Percentiles rank a stretch among this genome's conserved stretches.
These are phyloP conservation scores for Tremella yokohamensis DNA, from an alignment of 768 basidiomycete genomes.

Conservation along the genomic window DNA sequence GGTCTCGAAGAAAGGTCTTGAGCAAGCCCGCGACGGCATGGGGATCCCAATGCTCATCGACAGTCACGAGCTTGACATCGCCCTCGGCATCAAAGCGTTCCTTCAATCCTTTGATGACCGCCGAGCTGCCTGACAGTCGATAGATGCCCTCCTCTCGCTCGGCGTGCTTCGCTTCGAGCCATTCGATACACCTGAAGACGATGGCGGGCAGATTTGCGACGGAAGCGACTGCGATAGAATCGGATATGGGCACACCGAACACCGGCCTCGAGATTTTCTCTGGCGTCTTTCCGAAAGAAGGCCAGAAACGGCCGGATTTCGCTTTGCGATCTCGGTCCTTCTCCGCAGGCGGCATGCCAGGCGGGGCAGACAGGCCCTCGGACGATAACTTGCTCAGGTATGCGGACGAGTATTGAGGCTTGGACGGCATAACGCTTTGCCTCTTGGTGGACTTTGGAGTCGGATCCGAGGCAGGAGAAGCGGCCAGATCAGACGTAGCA, in stretches of 20 bases:
- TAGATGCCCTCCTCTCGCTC: slow-evolving; percentile 98
- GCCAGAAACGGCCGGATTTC: slow-evolving; percentile 90
- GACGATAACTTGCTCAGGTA: slow-evolving; percentile 37
- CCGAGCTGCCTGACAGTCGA: slow-evolving; percentile 87
- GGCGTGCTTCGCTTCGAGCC: slow-evolving; percentile 87
- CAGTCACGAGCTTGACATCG: slow-evolving; percentile 82
- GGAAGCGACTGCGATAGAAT: slow-evolving; percentile 80
- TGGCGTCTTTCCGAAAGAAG: slow-evolving; percentile 63
- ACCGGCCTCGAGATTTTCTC: slow-evolving; percentile 59
- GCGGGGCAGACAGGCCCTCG: slow-evolving; percentile 30
- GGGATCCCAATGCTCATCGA: slow-evolving; percentile 93
- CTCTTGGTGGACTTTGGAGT: slow-evolving; percentile 32
- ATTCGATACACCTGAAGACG: slow-evolving; percentile 91
- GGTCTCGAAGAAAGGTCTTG: slow-evolving; percentile 86
- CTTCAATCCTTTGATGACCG: slow-evolving; percentile 87
- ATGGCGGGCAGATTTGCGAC: slow-evolving; percentile 90
- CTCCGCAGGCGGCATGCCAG: slow-evolving; percentile 18
- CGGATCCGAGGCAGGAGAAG: slow-evolving; percentile 50
- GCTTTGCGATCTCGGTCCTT: slow-evolving; percentile 83
- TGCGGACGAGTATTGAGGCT: slow-evolving; percentile 27
- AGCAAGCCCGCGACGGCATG: slow-evolving; percentile 94
- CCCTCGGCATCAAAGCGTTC: slow-evolving; percentile 94
- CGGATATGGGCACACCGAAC: slow-evolving; percentile 81
- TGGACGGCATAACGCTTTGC: slow-evolving; percentile 42
- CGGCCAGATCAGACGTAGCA: slow-evolving; percentile 56